These are phyloP conservation scores for Copromyces sp. DNA, from an alignment of 495 filamentous ascomycete species.

Conservation along the genomic window DNA sequence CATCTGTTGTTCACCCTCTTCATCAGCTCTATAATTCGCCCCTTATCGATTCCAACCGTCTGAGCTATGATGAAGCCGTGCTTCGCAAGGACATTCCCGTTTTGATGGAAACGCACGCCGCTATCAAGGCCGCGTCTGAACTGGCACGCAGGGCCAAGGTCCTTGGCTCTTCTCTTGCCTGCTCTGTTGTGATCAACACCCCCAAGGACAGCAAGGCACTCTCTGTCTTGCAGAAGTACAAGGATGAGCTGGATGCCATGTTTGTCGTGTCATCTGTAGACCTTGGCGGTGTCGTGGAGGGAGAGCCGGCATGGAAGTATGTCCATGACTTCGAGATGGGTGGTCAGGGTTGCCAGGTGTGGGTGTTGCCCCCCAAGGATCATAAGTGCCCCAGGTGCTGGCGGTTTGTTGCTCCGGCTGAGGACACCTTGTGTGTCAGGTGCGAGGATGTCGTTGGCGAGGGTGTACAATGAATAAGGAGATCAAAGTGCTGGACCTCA, in stretches of 20 bases:
- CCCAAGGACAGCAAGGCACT: conserved; percentile 14
- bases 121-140: conserved; percentile 65
- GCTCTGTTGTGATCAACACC: conserved; percentile 46
- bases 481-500: not conserved
- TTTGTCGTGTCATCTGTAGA: conserved; percentile 69
- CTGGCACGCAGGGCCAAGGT: conserved; percentile 50
- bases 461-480: conserved; percentile 4
- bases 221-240: conserved; percentile 41
- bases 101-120: conserved; percentile 43
- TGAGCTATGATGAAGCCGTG: conserved; percentile 17
- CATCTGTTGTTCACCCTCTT: conserved; percentile 26
- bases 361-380: conserved; percentile 56
- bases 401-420: conserved; percentile 55
- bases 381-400: conserved; percentile 81
- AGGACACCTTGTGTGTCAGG: conserved; percentile 58
- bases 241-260: conserved; percentile 55
- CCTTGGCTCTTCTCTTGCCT: conserved; percentile 66
- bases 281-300: conserved; percentile 27
- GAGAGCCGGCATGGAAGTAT: conserved; percentile 45
- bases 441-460: conserved; percentile 56
- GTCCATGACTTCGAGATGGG: conserved; percentile 42
- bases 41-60: conserved; percentile 23
- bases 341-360: conserved; percentile 38
- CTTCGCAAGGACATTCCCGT: conserved; percentile 45
- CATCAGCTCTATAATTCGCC: conserved; percentile 33